phyloP scores from a whole-genome alignment of 78 protist genomes.

The Anaeramoeba ignava region DNA sequence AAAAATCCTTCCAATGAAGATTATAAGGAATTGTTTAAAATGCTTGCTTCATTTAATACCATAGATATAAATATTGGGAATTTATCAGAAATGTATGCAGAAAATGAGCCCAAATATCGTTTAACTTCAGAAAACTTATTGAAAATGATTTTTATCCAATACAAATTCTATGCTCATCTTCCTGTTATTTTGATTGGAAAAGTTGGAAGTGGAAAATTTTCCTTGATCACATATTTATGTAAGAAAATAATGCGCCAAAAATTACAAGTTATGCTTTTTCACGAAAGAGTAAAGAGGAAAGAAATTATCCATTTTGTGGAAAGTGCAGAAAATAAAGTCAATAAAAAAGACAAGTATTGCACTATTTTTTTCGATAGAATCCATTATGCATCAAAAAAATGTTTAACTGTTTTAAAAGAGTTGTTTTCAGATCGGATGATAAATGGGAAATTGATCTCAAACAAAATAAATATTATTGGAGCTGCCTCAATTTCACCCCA shows the following conservation, averaged over 20 bases:
- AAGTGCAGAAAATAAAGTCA: not conserved
- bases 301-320: constrained; percentile 1
- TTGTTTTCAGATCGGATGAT: not conserved
- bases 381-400: not conserved
- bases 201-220: not conserved
- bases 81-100: too few species aligned
- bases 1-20: too few species aligned
- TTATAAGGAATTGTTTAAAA: too few species aligned
- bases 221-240: not conserved
- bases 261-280: not conserved
- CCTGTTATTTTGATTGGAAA: not conserved
- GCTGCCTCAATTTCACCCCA: not conserved
- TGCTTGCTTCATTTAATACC: too few species aligned
- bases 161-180: not conserved
- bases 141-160: not conserved
- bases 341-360: not conserved
- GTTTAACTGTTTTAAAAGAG: not conserved
- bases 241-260: not conserved
- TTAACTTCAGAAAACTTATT: not conserved
- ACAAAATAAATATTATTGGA: not conserved
- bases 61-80: too few species aligned
- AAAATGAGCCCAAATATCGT: too few species aligned
- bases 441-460: not conserved
- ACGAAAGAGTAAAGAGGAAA: not conserved
- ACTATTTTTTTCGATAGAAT: not conserved